Evolutionary conservation across 2,329 filamentous ascomycete species (phyloP).

Genomic region (Aspergillus sp.): DNA sequence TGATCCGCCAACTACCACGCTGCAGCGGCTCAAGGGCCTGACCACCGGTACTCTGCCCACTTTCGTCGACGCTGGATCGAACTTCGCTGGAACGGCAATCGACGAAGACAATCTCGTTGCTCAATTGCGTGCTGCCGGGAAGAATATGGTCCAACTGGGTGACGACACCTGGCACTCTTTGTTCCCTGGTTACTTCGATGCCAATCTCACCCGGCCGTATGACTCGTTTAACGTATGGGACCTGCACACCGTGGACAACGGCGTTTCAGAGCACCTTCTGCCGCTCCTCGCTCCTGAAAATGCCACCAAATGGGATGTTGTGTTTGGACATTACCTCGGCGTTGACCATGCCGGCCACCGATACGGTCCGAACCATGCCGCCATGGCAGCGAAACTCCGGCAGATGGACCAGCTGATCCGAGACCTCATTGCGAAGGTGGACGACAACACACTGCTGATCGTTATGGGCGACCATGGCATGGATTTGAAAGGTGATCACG

Average conservation of each 20-base stretch:
- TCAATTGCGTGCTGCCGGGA: conserved; percentile 54
- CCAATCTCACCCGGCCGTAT: conserved; percentile 76
- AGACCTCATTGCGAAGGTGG: conserved; percentile 60
- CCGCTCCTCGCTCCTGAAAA: conserved; percentile 63
- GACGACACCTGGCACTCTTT: conserved; percentile 95
- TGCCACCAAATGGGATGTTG: conserved; percentile 74
- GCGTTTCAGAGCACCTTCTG: conserved; percentile 75
- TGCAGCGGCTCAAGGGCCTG: conserved; percentile 85
- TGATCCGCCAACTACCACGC: conserved; percentile 85
- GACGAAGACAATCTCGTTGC: conserved; percentile 77
- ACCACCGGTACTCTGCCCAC: conserved; percentile 93
- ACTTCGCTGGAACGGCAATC: conserved; percentile 89
- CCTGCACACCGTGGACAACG: conserved; percentile 90
- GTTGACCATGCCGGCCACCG: conserved; percentile 96
- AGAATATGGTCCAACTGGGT: conserved; percentile 84
- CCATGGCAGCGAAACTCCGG: conserved; percentile 80
- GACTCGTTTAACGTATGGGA: conserved; percentile 99
- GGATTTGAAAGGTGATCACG: conserved; percentile 94
- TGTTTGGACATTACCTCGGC: conserved; percentile 86
- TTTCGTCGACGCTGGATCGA: conserved; percentile 87
- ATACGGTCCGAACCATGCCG: conserved; percentile 84
- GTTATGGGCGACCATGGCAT: conserved; percentile 99
- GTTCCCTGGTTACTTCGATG: conserved; percentile 88
- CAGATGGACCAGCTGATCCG: conserved; percentile 83
- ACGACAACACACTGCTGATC: conserved; percentile 78